Evolutionary conservation across 139 green algal genomes (phyloP).

Genomic region (Chlorella sorokiniana): DNA sequence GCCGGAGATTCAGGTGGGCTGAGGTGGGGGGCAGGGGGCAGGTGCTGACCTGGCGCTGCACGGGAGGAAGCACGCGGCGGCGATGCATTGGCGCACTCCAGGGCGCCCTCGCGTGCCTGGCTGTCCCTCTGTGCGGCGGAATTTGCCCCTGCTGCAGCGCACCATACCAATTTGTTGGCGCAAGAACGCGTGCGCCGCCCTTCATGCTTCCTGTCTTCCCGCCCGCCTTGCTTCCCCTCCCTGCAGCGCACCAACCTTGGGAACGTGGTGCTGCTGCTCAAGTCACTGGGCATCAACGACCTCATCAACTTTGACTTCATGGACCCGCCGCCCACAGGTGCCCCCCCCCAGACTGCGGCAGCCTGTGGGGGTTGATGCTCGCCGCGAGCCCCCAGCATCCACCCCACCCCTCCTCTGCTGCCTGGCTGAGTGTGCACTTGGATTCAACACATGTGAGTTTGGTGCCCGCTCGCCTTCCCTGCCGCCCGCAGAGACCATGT

Average conservation of each 20-base stretch:
- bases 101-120: too few species aligned
- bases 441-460: too few species aligned
- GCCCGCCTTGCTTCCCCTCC: neutral
- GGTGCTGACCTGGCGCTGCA: too few species aligned
- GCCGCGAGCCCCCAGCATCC: too few species aligned
- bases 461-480: neutral
- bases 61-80: too few species aligned
- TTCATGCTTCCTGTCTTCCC: neutral
- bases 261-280: constrained; percentile 98
- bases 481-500: constrained; percentile 75
- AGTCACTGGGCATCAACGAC: constrained; percentile 98
- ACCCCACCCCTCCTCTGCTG: too few species aligned
- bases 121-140: too few species aligned
- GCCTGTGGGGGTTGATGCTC: too few species aligned
- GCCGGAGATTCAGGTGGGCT: constrained; percentile 20
- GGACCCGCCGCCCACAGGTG: constrained; percentile 86
- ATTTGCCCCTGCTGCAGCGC: neutral
- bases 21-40: neutral
- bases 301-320: constrained; percentile 99
- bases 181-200: neutral
- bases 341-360: too few species aligned
- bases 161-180: too few species aligned
- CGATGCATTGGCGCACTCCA: too few species aligned
- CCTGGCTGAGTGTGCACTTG: too few species aligned
- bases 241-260: constrained; percentile 94